Conservation (phyloP, 176 grass and related monocot genomes). For the Paspalum notatum region DNA sequence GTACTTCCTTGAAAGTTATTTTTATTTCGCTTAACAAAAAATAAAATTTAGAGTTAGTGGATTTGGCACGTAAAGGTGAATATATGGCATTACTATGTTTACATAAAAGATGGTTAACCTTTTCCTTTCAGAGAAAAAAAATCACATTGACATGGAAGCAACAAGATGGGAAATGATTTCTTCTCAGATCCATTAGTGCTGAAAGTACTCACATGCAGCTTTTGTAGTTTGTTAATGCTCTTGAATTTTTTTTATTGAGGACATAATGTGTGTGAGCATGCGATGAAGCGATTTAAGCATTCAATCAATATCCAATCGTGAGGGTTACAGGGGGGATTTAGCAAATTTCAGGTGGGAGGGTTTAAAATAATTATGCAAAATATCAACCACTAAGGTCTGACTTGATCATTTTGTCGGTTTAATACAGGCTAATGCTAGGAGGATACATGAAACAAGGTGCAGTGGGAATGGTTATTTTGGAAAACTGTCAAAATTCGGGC, state of each 20-base stretch:
- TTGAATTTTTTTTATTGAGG: slow-evolving; percentile 26
- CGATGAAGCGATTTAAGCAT: too few relatives aligned
- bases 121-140: background rate
- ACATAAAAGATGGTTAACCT: background rate
- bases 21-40: background rate
- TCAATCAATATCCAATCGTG: too few relatives aligned
- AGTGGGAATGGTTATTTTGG: slow-evolving; percentile 53
- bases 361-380: slow-evolving; percentile 6
- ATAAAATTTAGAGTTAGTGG: slow-evolving; percentile 6
- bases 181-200: background rate
- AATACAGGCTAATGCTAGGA: slow-evolving; percentile 95
- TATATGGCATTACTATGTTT: slow-evolving; percentile 1
- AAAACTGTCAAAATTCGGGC: slow-evolving; percentile 85
- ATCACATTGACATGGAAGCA: slow-evolving; percentile 9
- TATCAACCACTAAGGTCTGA: background rate
- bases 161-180: background rate
- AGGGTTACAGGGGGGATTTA: too few relatives aligned
- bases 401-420: slow-evolving; percentile 33
- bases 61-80: background rate
- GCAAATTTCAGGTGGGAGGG: too few relatives aligned
- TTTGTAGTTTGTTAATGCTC: slow-evolving; percentile 22
- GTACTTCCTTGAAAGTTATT: slow-evolving; percentile 25
- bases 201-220: slow-evolving; percentile 14
- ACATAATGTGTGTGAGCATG: too few relatives aligned
- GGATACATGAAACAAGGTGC: slow-evolving; percentile 75